A percentile compares a stretch with the other conserved stretches of the same genome.
Conservation (phyloP, 2,329 filamentous ascomycete genomes). For the Aciculosporium take region DNA sequence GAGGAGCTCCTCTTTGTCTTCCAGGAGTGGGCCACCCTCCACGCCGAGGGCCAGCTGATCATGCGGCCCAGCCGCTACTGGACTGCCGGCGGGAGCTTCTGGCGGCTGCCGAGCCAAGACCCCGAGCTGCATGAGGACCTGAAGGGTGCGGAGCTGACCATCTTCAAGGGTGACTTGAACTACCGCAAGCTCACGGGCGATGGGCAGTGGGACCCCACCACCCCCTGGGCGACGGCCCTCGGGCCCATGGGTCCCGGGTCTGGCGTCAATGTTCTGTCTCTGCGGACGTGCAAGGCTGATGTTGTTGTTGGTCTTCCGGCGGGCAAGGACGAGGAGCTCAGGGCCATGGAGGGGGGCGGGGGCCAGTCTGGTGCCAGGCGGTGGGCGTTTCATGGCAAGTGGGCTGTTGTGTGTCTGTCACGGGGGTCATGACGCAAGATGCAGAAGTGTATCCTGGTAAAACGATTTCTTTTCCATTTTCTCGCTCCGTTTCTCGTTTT, state of each 20-base stretch:
- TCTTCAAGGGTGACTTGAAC: constrained; percentile 97
- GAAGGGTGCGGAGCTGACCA: constrained; percentile 68
- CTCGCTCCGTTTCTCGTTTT: neutral
- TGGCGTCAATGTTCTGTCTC: constrained; percentile 68
- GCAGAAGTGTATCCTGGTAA: too few relatives aligned
- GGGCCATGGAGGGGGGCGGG: constrained; percentile 51
- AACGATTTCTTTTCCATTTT: neutral
- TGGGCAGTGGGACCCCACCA: constrained; percentile 70
- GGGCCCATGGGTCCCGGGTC: constrained; percentile 73
- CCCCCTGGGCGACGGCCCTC: constrained; percentile 70
- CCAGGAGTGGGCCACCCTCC: constrained; percentile 62
- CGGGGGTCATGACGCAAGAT: constrained; percentile 19
- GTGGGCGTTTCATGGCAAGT: constrained; percentile 95
- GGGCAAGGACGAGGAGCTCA: constrained; percentile 72
- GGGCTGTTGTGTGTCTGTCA: constrained; percentile 63
- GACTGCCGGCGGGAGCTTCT: constrained; percentile 79
- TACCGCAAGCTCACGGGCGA: constrained; percentile 87
- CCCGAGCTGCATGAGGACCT: constrained; percentile 61
- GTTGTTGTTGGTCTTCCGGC: constrained; percentile 77
- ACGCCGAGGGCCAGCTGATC: constrained; percentile 70
- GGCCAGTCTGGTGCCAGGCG: constrained; percentile 57
- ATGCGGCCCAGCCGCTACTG: constrained; percentile 81
- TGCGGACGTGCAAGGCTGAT: constrained; percentile 93
- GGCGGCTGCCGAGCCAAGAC: constrained; percentile 62
- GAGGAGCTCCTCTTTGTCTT: constrained; percentile 64